A percentile compares a stretch with the other conserved stretches of the same genome.
Conservation (phyloP, 352 stramenopile genomes). For the Pythium brassicae region DNA sequence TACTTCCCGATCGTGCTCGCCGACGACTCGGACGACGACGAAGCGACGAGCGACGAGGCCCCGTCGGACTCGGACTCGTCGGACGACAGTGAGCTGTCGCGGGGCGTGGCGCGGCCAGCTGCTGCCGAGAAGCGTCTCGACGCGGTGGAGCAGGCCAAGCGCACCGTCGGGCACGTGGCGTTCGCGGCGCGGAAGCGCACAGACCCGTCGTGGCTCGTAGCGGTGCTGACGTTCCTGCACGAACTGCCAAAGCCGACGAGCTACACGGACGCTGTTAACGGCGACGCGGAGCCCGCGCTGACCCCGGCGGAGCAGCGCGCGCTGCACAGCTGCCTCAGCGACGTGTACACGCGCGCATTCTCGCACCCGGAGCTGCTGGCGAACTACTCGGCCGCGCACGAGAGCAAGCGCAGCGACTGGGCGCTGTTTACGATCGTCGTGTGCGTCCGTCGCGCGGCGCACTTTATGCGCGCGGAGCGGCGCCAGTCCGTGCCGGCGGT, state of each 20-base stretch:
- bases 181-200: conserved; percentile 35
- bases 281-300: conserved; percentile 36
- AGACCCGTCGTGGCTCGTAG: conserved; percentile 32
- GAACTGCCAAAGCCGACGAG: conserved; percentile 31
- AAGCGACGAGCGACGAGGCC: conserved; percentile 25
- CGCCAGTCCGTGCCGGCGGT: conserved; percentile 34
- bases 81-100: conserved; percentile 14
- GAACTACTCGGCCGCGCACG: conserved; percentile 6
- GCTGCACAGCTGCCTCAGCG: conserved; percentile 38
- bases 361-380: conserved; percentile 10
- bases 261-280: conserved; percentile 30
- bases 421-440: conserved; percentile 23
- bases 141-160: conserved; percentile 26
- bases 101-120: neutral
- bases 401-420: conserved; percentile 16
- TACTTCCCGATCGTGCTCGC: conserved; percentile 44
- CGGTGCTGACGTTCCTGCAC: conserved; percentile 36
- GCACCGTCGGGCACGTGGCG: conserved; percentile 30
- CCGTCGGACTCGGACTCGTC: conserved; percentile 40
- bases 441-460: conserved; percentile 45
- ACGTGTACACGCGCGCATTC: conserved; percentile 54
- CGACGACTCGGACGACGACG: conserved; percentile 16
- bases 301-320: conserved; percentile 22
- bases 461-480: conserved; percentile 54
- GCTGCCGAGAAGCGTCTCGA: conserved; percentile 15